Conservation (phyloP, 2,329 filamentous ascomycete species). For the Fonsecaea monophora region DNA sequence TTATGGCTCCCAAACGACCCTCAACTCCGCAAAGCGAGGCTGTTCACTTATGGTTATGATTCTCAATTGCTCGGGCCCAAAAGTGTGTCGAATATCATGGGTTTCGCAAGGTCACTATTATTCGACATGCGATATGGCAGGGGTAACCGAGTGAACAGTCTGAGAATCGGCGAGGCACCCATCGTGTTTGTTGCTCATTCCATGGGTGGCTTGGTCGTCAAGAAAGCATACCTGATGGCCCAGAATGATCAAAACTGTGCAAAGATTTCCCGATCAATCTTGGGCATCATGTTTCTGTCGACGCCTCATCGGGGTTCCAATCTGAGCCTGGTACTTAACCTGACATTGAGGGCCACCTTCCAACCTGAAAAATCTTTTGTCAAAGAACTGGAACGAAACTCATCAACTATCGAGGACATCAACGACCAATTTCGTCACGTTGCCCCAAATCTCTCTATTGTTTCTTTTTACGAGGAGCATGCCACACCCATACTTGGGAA, state of each 20-base stretch:
- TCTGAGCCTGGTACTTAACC: slow-evolving; percentile 39
- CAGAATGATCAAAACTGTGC: slow-evolving; percentile 21
- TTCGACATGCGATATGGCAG: slow-evolving; percentile 20
- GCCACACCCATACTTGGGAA: slow-evolving; percentile 8
- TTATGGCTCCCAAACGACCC: slow-evolving; percentile 48
- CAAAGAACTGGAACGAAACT: slow-evolving; percentile 48
- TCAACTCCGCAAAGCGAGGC: slow-evolving; percentile 35
- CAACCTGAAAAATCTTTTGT: slow-evolving; percentile 38
- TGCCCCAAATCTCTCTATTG: slow-evolving; percentile 47
- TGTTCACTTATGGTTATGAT: slow-evolving; percentile 44
- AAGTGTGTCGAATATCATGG: slow-evolving; percentile 17
- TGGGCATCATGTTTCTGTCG: slow-evolving; percentile 42
- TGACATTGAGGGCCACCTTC: slow-evolving; percentile 43
- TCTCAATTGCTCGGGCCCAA: slow-evolving; percentile 25
- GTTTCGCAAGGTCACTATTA: slow-evolving; percentile 34
- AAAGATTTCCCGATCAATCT: slow-evolving; percentile 14
- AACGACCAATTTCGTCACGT: slow-evolving; percentile 56
- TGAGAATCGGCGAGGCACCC: slow-evolving; percentile 20
- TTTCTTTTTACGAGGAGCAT: slow-evolving; percentile 58
- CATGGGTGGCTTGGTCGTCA: slow-evolving; percentile 31
- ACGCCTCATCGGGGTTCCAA: slow-evolving; percentile 44
- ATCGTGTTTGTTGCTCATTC: slow-evolving; percentile 33
- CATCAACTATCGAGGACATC: slow-evolving; percentile 47
- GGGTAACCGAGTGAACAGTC: not conserved
- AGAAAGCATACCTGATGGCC: slow-evolving; percentile 28